Percentiles rank a stretch among this genome's conserved stretches.
Evolutionary conservation across 2,329 filamentous ascomycete species (phyloP).

Genomic region (Penicillium sp.): DNA sequence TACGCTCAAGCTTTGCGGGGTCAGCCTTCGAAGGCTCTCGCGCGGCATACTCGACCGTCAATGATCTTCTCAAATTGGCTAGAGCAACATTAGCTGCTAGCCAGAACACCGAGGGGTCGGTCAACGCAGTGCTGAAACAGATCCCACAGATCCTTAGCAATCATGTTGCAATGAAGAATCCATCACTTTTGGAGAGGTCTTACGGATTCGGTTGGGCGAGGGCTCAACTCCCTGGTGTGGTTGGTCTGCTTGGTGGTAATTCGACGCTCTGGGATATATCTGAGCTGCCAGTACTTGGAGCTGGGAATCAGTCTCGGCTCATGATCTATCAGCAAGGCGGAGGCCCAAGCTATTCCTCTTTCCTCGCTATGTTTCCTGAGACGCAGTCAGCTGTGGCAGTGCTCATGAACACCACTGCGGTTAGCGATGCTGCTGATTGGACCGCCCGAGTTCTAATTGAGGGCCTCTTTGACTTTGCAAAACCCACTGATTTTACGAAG

Average conservation of each 20-base stretch:
- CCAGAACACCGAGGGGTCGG: not conserved
- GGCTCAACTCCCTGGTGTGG: not conserved
- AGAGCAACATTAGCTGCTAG: conserved; percentile 3
- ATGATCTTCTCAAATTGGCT: conserved; percentile 3
- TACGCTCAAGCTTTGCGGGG: not conserved
- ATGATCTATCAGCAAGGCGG: conserved; percentile 9
- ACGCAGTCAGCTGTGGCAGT: conserved; percentile 6
- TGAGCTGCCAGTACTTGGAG: not conserved
- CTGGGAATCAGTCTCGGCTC: not conserved
- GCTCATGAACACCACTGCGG: conserved; percentile 1
- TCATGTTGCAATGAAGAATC: not conserved
- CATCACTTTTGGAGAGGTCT: not conserved
- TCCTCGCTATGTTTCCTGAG: conserved; percentile 7
- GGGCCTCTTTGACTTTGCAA: not conserved
- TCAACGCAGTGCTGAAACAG: not conserved
- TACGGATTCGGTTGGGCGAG: conserved; percentile 6
- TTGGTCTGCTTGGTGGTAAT: conserved; percentile 1
- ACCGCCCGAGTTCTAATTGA: not conserved
- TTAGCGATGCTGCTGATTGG: conserved; percentile 6
- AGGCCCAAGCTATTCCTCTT: conserved; percentile 1
- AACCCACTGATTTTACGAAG: not conserved
- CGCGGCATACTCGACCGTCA: conserved; percentile 4
- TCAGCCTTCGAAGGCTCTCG: not conserved
- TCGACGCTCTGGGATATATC: not conserved
- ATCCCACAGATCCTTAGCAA: not conserved